phyloP scores from a whole-genome alignment of 495 filamentous ascomycete species.

The Talaromyces liani region DNA sequence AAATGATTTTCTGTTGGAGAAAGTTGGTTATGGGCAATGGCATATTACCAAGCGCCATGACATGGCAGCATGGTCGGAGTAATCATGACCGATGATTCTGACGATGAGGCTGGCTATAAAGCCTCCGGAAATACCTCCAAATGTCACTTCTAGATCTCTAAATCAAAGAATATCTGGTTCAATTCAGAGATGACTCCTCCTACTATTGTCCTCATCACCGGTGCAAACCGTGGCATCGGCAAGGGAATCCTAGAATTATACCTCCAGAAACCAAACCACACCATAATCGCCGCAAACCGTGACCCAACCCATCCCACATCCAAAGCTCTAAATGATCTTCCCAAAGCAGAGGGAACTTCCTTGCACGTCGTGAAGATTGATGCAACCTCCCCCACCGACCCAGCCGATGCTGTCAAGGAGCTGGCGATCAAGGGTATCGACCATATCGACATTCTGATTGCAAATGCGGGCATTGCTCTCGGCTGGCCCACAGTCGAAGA shows the following conservation, averaged over 20 bases:
- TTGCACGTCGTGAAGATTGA: slow-evolving; percentile 39
- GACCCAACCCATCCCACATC: slow-evolving; percentile 20
- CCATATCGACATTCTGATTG: slow-evolving; percentile 42
- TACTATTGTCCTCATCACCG: slow-evolving; percentile 23
- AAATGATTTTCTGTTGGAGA: too few relatives aligned
- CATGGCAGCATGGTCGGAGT: background rate
- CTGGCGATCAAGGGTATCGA: slow-evolving; percentile 24
- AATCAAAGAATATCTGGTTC: background rate
- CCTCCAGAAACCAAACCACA: slow-evolving; percentile 34
- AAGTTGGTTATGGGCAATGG: too few relatives aligned
- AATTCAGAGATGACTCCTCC: slow-evolving; percentile 13
- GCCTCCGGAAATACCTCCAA: background rate
- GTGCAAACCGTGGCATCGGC: slow-evolving; percentile 44
- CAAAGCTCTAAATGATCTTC: slow-evolving; percentile 17
- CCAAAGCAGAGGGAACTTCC: slow-evolving; percentile 22
- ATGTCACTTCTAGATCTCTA: background rate
- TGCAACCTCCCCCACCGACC: slow-evolving; percentile 18
- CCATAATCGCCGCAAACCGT: slow-evolving; percentile 42
- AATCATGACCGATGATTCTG: background rate
- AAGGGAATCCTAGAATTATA: slow-evolving; percentile 28
- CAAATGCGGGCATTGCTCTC: slow-evolving; percentile 37
- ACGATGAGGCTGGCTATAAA: background rate
- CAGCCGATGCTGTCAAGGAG: slow-evolving; percentile 18
- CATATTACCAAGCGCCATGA: background rate
- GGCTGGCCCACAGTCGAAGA: slow-evolving; percentile 13